These are phyloP conservation scores for Candida smagusa DNA, from an alignment of 1,139 yeast genomes.

Conservation along the genomic window DNA sequence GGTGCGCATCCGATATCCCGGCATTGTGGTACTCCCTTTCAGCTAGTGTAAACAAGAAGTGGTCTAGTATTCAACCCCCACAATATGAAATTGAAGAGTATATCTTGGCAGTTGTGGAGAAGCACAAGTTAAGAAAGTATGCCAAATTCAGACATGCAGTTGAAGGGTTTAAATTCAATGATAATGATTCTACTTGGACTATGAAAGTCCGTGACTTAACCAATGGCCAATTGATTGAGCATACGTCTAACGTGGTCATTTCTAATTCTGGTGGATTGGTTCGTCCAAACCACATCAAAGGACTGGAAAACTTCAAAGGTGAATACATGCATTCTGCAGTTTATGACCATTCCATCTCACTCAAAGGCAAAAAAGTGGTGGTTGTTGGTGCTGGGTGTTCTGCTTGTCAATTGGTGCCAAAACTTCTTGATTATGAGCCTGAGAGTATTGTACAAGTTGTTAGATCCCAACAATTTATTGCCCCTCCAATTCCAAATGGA, in stretches of 20 bases:
- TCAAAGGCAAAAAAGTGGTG: conserved; percentile 20
- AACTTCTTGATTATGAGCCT: conserved; percentile 27
- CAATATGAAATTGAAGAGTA: conserved; percentile 48
- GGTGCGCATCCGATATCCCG: conserved; percentile 51
- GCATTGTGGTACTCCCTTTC: conserved; percentile 45
- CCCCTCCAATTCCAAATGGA: conserved; percentile 34
- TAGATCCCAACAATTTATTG: conserved; percentile 37
- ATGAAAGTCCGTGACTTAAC: conserved; percentile 28
- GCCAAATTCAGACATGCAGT: conserved; percentile 23
- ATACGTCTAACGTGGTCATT: conserved; percentile 28
- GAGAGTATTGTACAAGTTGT: conserved; percentile 31
- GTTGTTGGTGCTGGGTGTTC: conserved; percentile 24
- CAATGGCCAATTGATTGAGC: conserved; percentile 24
- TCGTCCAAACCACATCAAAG: conserved; percentile 28
- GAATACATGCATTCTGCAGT: conserved; percentile 45
- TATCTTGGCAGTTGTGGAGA: conserved; percentile 35
- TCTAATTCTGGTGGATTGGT: conserved; percentile 41
- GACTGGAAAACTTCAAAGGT: conserved; percentile 43
- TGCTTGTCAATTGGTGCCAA: conserved; percentile 20
- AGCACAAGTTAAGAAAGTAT: conserved; percentile 30
- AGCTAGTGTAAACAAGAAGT: conserved; percentile 37
- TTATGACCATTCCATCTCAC: conserved; percentile 42
- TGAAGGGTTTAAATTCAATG: conserved; percentile 27
- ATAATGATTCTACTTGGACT: conserved; percentile 33
- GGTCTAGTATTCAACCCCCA: conserved; percentile 46